Evolutionary conservation across 306 rosid species (phyloP).

Genomic region (Cicer judaicum): DNA sequence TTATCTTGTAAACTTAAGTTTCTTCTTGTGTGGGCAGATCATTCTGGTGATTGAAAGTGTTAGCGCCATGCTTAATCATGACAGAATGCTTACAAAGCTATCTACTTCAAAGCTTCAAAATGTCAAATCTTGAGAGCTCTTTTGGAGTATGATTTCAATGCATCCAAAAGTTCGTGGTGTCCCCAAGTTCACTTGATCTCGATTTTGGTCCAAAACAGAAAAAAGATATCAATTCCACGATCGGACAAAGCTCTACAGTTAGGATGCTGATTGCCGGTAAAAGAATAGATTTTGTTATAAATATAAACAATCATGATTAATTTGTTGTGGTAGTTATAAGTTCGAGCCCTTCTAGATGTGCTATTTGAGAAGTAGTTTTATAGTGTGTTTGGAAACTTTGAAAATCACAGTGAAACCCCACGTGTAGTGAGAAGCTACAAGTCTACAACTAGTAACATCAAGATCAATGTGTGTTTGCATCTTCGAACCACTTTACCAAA

Average conservation of each 20-base stretch:
- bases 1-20: constrained; percentile 2
- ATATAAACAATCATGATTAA: constrained; percentile 18
- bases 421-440: no score
- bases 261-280: constrained; percentile 22
- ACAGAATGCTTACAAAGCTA: constrained; percentile 70
- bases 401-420: no score
- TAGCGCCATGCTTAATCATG: constrained; percentile 81
- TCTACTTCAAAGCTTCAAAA: constrained; percentile 54
- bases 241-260: not conserved
- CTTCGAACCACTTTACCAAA: no score
- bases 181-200: not conserved
- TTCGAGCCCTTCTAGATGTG: constrained; percentile 1
- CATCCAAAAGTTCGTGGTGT: not conserved
- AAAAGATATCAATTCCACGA: constrained; percentile 5
- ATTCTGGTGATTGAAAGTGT: constrained; percentile 84
- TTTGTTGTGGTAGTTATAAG: not conserved
- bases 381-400: no score
- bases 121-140: constrained; percentile 52
- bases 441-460: no score
- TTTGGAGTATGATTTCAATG: constrained; percentile 22
- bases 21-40: constrained; percentile 59
- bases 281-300: constrained; percentile 9
- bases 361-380: not conserved
- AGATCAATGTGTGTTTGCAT: no score
- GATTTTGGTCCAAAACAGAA: not conserved